Base-by-base conservation (phyloP, 306 rosid species). In the Cicer cuneatum region DNA sequence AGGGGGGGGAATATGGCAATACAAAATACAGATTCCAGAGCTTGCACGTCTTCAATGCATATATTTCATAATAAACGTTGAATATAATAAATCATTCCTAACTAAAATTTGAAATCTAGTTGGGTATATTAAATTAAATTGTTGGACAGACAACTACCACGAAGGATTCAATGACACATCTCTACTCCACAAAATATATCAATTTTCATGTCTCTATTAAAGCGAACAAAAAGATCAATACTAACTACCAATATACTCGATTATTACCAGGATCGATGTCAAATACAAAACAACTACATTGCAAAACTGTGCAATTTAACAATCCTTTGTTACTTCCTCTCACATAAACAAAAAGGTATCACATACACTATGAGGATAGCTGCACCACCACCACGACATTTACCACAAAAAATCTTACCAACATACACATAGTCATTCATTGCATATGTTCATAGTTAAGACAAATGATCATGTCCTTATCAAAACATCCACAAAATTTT, bases 1-100 rank as follows among this genome's bases (percentile, higher is more conserved):
- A 21, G 33, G 33, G 33, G 33, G 33, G 33, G n/a, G n/a, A 60
- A 39, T 18, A 14, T 52, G 15, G 19, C 10, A 61, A 61, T 19
- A 40, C 24, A 72, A 60, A 66, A 18, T 29, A 75, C 56, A 43
- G 41, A 42, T 51, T 78, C 42, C 59, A 72, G 52, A 77, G 71
- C 58, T 41, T 33, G 12, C 60, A 69, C 35, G 68, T 68, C 66
- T 45, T 67, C 18, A 33, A 66, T 3, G 2, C 59, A 41, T n/a
- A 21, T n/a, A 14, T 64, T 49, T 72, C 38, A 65, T 57, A 37
- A 42, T 14, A 48, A 46, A 52, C 33, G 48, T 39, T 15, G 47
- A 49, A 58, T 29, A 21, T n/a, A 66, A 66, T 48, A 57, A 46
- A 65, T 39, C 7, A 13, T 69, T 16, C n/a, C 16, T 8, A 56